Base-by-base conservation (phyloP, 192 early-diverging fungal species). In the Rhizophlyctis rosea region DNA sequence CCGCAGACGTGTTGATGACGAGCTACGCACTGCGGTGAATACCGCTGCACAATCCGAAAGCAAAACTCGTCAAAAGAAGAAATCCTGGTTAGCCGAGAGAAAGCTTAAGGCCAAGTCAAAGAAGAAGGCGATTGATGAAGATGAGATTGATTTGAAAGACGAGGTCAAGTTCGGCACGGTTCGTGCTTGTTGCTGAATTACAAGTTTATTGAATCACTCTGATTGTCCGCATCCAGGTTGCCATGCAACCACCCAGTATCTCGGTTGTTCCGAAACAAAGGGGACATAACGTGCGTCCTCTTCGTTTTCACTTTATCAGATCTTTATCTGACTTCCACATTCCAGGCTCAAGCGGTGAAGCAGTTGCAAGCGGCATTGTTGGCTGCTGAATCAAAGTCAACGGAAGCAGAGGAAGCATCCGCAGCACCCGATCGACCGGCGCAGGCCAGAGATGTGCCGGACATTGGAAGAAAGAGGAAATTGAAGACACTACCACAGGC, bases 381-480 rank as follows among this genome's bases (percentile, higher is more conserved):
- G 9, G 18, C 7, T 13, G 39, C 39, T 13, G 39, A 44, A 18
- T 13, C 9, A 7, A 44, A 44, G 39, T 7, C 39, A 13, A 18
- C 39, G 7, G 39, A 44, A 44, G 7, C 39, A 44, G 39, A 44
- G 18, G 39, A 44, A 13, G 39, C 7, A 13, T 7, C 39, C 18
- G 39, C 39, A 44, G 7, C 39, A 18, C 39, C 9, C 9, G 39
- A 44, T 44, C 9, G 18, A 44, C 39, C 39, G 7, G 39, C 39
- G 7, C 51, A 9, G 9, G 51, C 24, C 9, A 13, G 28, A 53
- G n/a, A n/a, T n/a, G n/a, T n/a, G n/a, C n/a, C n/a, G n/a, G n/a
- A n/a, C 28, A 51, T 64, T 29, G 62, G 68, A 14, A 55, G 69
- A 21, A 71, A 64, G 34, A 34, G 69, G 14, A 71, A 71, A 47